Evolutionary conservation across 1,284 basidiomycete genomes (phyloP).

Genomic region (Waitea zeae): DNA sequence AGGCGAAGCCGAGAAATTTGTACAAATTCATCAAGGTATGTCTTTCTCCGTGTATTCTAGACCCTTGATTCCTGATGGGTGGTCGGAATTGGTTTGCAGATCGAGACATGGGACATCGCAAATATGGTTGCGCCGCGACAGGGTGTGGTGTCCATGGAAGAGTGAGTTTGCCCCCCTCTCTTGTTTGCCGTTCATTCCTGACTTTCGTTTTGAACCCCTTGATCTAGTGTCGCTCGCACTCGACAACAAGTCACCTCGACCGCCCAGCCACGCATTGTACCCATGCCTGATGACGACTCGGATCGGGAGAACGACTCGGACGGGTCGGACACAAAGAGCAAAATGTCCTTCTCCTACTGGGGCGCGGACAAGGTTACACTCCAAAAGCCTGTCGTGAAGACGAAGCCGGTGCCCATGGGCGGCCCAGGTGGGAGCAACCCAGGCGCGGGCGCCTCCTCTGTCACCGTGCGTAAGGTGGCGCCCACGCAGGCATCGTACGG

Average conservation of each 20-base stretch:
- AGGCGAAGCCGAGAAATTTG: conserved; percentile 72
- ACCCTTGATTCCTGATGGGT: conserved; percentile 4
- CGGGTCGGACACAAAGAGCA: conserved; percentile 74
- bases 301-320: conserved; percentile 43
- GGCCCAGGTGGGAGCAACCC: conserved; percentile 22
- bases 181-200: conserved; percentile 1
- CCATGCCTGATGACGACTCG: conserved; percentile 42
- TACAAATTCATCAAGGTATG: conserved; percentile 83
- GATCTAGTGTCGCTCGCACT: conserved; percentile 51
- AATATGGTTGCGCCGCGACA: conserved; percentile 54
- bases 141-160: conserved; percentile 70
- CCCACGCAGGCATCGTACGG: conserved; percentile 38
- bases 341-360: conserved; percentile 86
- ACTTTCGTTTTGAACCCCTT: conserved; percentile 6
- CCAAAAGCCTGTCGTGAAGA: conserved; percentile 54
- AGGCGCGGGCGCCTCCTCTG: too few species aligned
- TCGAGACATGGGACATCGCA: conserved; percentile 80
- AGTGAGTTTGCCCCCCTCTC: too few species aligned
- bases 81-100: conserved; percentile 31
- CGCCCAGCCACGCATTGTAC: conserved; percentile 47
- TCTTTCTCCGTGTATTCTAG: conserved; percentile 35
- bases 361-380: conserved; percentile 76
- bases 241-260: conserved; percentile 37
- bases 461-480: too few species aligned
- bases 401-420: too few species aligned